Conservation (phyloP, 768 basidiomycete species). For the Tulasnella sp. region DNA sequence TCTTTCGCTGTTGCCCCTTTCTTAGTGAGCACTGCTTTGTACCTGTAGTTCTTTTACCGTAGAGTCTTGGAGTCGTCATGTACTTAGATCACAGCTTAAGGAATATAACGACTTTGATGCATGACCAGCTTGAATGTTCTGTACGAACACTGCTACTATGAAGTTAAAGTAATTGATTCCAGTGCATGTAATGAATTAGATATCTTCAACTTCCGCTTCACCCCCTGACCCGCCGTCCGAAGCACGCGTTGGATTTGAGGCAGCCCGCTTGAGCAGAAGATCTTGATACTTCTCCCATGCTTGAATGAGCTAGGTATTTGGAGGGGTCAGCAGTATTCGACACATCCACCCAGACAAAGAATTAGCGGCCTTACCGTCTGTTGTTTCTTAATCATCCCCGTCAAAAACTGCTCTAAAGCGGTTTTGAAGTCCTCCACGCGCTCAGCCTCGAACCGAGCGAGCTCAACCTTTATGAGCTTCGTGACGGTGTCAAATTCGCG, state of each 20-base stretch:
- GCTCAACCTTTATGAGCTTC: constrained; percentile 78
- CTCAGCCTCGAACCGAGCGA: constrained; percentile 85
- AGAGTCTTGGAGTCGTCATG: not conserved
- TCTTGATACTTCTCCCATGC: constrained; percentile 80
- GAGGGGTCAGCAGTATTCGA: not conserved
- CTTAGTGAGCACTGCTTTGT: not conserved
- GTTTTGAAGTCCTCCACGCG: constrained; percentile 88
- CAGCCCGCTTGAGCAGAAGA: constrained; percentile 41
- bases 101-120: not conserved
- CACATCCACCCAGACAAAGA: not conserved
- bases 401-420: constrained; percentile 68
- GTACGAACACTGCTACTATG: too few species aligned
- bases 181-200: not conserved
- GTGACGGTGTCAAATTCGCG: constrained; percentile 84
- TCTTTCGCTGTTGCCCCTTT: not conserved
- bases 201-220: constrained; percentile 6
- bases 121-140: not conserved
- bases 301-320: constrained; percentile 44
- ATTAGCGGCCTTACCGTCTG: constrained; percentile 55
- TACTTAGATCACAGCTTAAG: not conserved
- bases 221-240: not conserved
- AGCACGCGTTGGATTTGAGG: constrained; percentile 18
- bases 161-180: not conserved
- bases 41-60: not conserved
- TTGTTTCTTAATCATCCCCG: constrained; percentile 78